Conservation (phyloP, 345 rosid species). For the Jatropha curcas region DNA sequence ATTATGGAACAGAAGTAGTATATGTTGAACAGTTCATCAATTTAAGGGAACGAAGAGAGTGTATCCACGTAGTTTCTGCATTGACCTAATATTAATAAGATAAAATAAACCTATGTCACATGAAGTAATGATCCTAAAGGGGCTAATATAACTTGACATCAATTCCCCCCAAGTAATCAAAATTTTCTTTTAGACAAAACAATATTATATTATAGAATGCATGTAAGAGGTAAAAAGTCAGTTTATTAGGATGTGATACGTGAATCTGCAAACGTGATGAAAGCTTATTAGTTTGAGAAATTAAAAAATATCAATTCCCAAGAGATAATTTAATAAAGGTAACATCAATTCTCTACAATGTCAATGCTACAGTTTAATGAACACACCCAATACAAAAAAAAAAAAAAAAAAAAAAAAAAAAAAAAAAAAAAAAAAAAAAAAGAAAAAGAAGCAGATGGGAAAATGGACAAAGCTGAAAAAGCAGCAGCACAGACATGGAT, state of each 20-base stretch:
- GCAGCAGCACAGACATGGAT: no score
- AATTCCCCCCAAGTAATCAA: no score
- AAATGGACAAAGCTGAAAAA: no score
- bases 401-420: neutral
- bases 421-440: neutral
- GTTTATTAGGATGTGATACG: neutral
- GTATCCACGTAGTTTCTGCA: no score
- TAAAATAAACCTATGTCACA: neutral
- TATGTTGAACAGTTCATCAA: neutral
- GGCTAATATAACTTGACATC: no score
- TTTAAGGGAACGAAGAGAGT: neutral
- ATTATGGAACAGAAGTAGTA: no score
- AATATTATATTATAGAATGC: no score
- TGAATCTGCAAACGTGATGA: neutral
- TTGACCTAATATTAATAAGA: neutral
- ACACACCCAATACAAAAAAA: neutral
- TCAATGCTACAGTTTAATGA: no score
- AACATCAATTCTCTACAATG: neutral
- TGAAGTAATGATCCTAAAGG: neutral
- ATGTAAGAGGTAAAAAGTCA: no score
- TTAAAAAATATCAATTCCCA: neutral
- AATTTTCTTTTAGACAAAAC: no score
- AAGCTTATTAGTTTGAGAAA: neutral
- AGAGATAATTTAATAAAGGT: neutral
- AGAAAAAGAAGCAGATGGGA: no score